These are phyloP conservation scores for Comarum palustre DNA, from an alignment of 306 rosid species.

Conservation along the genomic window DNA sequence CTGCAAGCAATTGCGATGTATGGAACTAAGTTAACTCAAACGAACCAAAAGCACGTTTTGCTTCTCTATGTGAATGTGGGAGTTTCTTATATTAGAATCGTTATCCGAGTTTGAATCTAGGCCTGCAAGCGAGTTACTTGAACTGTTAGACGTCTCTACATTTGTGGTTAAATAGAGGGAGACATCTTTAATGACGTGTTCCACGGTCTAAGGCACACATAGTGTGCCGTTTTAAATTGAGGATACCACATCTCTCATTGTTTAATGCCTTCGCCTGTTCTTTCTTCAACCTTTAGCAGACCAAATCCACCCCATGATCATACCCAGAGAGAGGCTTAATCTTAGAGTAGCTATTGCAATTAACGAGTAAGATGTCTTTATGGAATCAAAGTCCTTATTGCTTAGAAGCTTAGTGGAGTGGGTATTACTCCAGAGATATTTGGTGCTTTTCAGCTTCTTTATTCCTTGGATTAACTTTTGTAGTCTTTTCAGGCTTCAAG, in stretches of 20 bases:
- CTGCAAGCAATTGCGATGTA: background rate
- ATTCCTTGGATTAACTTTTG: conserved; percentile 1
- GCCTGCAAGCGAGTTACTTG: background rate
- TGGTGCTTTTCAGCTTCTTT: background rate
- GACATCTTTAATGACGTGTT: background rate
- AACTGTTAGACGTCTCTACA: background rate
- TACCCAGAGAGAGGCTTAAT: background rate
- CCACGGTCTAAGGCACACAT: background rate
- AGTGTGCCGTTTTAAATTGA: background rate
- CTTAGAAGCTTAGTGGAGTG: conserved; percentile 6
- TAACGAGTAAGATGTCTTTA: background rate
- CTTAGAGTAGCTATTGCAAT: background rate
- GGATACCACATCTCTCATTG: background rate
- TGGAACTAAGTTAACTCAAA: background rate
- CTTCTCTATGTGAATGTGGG: background rate
- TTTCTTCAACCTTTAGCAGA: background rate
- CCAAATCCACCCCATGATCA: background rate
- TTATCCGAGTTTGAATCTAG: background rate
- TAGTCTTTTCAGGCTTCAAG: background rate
- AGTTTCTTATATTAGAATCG: background rate
- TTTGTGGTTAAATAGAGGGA: background rate
- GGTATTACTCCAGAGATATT: conserved; percentile 15
- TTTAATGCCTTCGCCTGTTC: background rate
- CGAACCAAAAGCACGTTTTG: background rate
- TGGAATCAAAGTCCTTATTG: background rate